Evolutionary conservation across 2,329 filamentous ascomycete species (phyloP).

Genomic region (Pseudogymnoascus sp.): DNA sequence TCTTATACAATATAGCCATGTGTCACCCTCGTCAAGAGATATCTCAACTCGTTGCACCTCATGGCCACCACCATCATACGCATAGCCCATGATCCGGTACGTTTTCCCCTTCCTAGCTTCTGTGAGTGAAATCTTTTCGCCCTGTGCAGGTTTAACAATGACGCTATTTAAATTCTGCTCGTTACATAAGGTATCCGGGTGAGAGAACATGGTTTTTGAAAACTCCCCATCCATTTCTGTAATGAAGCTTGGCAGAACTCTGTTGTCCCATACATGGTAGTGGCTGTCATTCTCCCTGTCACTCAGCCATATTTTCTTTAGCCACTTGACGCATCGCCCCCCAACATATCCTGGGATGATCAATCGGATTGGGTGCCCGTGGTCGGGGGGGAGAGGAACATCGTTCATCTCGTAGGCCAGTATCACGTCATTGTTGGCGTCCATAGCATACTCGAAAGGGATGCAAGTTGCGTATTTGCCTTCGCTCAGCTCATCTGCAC

Average conservation of each 20-base stretch:
- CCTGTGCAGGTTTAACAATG: slow-evolving; percentile 38
- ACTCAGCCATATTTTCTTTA: slow-evolving; percentile 34
- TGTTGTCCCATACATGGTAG: slow-evolving; percentile 43
- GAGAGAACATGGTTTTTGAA: slow-evolving; percentile 37
- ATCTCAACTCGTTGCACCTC: slow-evolving; percentile 42
- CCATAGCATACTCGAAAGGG: slow-evolving; percentile 40
- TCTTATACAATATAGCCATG: slow-evolving; percentile 41
- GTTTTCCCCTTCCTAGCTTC: slow-evolving; percentile 31
- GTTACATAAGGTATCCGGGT: slow-evolving; percentile 39
- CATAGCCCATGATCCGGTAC: slow-evolving; percentile 39
- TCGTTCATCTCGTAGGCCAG: slow-evolving; percentile 42
- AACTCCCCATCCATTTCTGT: slow-evolving; percentile 41
- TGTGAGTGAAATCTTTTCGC: slow-evolving; percentile 33
- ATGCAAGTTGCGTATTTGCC: slow-evolving; percentile 42
- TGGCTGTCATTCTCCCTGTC: slow-evolving; percentile 37
- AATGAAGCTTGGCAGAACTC: slow-evolving; percentile 39
- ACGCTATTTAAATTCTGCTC: slow-evolving; percentile 43
- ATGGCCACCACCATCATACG: slow-evolving; percentile 42
- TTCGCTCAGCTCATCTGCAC: slow-evolving; percentile 38
- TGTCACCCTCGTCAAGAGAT: slow-evolving; percentile 37
- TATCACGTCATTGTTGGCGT: slow-evolving; percentile 39
- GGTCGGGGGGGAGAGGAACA: slow-evolving; percentile 34
- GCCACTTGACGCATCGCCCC: slow-evolving; percentile 40
- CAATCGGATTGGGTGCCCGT: slow-evolving; percentile 36
- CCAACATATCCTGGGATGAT: slow-evolving; percentile 37